Base-by-base conservation (phyloP, 192 early-diverging fungal species). In the Coemansia sp. region DNA sequence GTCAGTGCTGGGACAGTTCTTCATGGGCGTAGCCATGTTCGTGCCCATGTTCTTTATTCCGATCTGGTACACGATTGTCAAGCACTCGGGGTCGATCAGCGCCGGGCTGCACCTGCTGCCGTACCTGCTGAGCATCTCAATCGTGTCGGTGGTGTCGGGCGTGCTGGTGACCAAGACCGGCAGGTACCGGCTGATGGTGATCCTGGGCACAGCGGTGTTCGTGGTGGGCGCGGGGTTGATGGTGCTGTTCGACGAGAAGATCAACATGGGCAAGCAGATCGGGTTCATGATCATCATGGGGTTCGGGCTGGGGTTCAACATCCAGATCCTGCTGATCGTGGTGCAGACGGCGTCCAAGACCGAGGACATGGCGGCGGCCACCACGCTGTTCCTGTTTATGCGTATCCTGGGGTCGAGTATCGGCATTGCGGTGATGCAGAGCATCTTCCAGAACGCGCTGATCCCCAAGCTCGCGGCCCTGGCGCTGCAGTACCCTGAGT, bases 71-170 rank as follows among this genome's bases (percentile, higher is more conserved):
- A 83, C 83, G 38, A 72, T 84, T 17, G 80, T 86, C 39, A 83
- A 83, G 62, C 62, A 69, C 17, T 80, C 78, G 9, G 59, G 73
- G 42, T 67, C 83, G 6, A 88, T 81, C 0, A 37, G 59, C 13
- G 73, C 85, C 24, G 88, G 88, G 24, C 61, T 88, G 13, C 81
- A 84, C 55, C 74, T 87, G 6, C 61, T 90, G 14, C 88, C 86
- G 1, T 86, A 83, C 37, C 80, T 87, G 62, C 55, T 72, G 44
- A 71, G 78, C 37, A 67, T 86, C 0, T 80, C 84, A 41, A 45
- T 80, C 12, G 80, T 81, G 4, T 83, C 85, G 9, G 71, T 85
- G 3, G 76, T 70, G 1, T 76, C 82, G 0, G 83, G 83, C 5
- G 59, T 79, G 40, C 49, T 82, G n/a, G 69, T 86, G 22, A 62